Evolutionary conservation across 2,329 filamentous ascomycete species (phyloP).

Genomic region (Nigrospora osmanthi): DNA sequence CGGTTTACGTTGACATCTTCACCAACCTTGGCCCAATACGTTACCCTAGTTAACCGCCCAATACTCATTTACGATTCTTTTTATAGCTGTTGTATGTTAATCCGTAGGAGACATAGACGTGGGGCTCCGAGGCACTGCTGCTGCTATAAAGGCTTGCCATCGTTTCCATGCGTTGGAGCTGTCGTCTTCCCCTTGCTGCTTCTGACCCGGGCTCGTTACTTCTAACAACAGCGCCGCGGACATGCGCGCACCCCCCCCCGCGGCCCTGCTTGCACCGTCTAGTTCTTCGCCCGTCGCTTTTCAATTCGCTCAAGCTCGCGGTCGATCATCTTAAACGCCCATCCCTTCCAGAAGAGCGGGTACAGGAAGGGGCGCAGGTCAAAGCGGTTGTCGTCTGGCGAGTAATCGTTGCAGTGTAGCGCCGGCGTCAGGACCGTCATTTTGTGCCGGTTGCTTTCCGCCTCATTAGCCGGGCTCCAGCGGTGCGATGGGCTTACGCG

Average conservation of each 20-base stretch:
- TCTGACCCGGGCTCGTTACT: no score
- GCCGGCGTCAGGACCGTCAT: conserved; percentile 54
- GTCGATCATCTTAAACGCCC: conserved; percentile 31
- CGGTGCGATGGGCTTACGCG: conserved; percentile 11
- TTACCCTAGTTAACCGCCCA: no score
- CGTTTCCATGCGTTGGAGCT: no score
- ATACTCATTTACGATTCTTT: no score
- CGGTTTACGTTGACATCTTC: background rate
- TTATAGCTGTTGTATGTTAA: background rate
- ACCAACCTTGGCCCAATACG: no score
- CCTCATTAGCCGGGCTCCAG: background rate
- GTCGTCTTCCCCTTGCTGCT: no score
- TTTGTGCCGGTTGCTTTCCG: conserved; percentile 55
- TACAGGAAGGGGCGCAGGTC: conserved; percentile 31
- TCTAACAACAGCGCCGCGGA: no score
- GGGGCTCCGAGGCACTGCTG: no score
- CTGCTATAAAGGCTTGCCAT: no score
- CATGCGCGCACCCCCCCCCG: no score
- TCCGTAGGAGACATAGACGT: no score
- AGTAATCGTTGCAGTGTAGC: conserved; percentile 35
- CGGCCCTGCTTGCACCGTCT: no score
- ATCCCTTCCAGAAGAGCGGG: conserved; percentile 23
- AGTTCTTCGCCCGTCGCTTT: conserved; percentile 3
- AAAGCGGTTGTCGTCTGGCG: conserved; percentile 34
- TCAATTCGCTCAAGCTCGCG: conserved; percentile 24